Evolutionary conservation across 495 filamentous ascomycete genomes (phyloP).

Genomic region (Parathielavia appendiculata): DNA sequence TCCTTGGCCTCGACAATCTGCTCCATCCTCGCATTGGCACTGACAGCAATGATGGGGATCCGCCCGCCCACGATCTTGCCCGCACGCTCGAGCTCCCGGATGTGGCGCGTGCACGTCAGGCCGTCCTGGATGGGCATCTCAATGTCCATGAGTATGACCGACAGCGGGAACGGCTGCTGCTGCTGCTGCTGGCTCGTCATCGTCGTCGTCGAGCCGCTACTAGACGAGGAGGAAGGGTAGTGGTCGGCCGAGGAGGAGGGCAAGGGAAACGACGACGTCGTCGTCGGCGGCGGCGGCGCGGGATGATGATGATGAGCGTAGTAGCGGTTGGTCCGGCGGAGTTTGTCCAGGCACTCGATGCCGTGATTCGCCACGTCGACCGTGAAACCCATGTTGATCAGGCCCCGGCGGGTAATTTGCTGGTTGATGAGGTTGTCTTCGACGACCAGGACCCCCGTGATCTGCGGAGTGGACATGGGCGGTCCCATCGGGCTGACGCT

Average conservation of each 20-base stretch:
- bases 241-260: neutral
- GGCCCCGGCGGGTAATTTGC: slow-evolving; percentile 59
- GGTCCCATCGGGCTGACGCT: neutral
- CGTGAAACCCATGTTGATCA: slow-evolving; percentile 57
- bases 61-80: slow-evolving; percentile 48
- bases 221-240: no score
- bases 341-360: slow-evolving; percentile 61
- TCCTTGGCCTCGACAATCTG: slow-evolving; percentile 60
- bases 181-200: neutral
- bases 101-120: slow-evolving; percentile 58
- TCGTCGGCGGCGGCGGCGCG: slow-evolving; percentile 1
- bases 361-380: slow-evolving; percentile 71
- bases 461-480: slow-evolving; percentile 16
- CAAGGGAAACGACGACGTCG: slow-evolving; percentile 8
- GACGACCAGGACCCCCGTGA: slow-evolving; percentile 55
- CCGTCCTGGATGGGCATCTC: slow-evolving; percentile 87
- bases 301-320: neutral
- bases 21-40: slow-evolving; percentile 65
- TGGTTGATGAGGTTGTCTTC: slow-evolving; percentile 80
- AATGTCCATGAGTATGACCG: slow-evolving; percentile 70
- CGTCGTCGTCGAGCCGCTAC: no score
- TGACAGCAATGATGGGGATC: slow-evolving; percentile 72
- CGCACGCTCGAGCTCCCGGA: slow-evolving; percentile 56
- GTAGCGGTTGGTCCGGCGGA: slow-evolving; percentile 29
- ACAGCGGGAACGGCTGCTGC: slow-evolving; percentile 20